A percentile compares a stretch with the other conserved stretches of the same genome.
Evolutionary conservation across 768 basidiomycete species (phyloP).

Genomic region (Amanita polypyramis): DNA sequence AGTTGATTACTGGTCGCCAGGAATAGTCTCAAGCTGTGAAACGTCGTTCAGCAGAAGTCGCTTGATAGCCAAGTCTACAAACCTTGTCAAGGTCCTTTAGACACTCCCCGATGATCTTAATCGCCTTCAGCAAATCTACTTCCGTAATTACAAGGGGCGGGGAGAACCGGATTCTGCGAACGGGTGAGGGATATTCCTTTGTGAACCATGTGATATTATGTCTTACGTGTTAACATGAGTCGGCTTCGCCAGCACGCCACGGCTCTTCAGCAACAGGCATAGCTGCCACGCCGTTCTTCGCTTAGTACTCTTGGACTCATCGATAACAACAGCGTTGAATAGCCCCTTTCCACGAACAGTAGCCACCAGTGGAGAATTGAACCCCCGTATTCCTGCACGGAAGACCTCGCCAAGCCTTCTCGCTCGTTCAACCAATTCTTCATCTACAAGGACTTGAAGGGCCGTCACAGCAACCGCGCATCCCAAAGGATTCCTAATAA

Average conservation of each 20-base stretch:
- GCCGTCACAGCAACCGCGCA: slow-evolving; percentile 96
- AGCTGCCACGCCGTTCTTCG: slow-evolving; percentile 93
- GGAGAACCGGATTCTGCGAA: slow-evolving; percentile 81
- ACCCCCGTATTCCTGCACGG: slow-evolving; percentile 47
- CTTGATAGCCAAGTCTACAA: slow-evolving; percentile 12
- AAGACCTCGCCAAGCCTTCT: slow-evolving; percentile 71
- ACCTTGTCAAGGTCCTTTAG: slow-evolving; percentile 77
- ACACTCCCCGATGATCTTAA: slow-evolving; percentile 67
- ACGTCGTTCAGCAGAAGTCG: background rate
- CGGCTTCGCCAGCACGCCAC: slow-evolving; percentile 91
- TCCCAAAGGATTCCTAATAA: slow-evolving; percentile 78
- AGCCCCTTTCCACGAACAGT: slow-evolving; percentile 81
- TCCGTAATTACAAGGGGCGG: slow-evolving; percentile 94
- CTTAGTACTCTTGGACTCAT: slow-evolving; percentile 67
- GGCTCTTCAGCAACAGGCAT: slow-evolving; percentile 83
- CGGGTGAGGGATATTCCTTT: background rate
- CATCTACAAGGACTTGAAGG: slow-evolving; percentile 81
- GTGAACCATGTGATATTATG: background rate
- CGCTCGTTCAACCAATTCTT: slow-evolving; percentile 77
- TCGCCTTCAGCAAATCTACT: slow-evolving; percentile 64
- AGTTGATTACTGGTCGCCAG: slow-evolving; percentile 12
- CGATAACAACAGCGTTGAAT: slow-evolving; percentile 89
- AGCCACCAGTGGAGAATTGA: slow-evolving; percentile 63
- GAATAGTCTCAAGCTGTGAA: slow-evolving; percentile 13
- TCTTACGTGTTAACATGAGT: slow-evolving; percentile 91